Evolutionary conservation across 495 filamentous ascomycete genomes (phyloP).

Genomic region (Cladorrhinum samala): DNA sequence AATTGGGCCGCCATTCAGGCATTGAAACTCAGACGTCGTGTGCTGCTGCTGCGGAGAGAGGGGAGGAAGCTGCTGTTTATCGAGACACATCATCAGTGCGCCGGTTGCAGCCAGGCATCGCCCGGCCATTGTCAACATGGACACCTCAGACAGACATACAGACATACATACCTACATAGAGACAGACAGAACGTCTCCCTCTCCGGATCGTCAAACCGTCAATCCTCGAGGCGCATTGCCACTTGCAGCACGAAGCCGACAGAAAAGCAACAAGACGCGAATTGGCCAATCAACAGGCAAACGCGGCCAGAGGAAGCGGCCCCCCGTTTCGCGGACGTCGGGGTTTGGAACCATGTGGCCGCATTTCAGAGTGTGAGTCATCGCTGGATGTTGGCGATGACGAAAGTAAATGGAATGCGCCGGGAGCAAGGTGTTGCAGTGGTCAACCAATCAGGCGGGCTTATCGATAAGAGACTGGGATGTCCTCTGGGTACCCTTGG

Average conservation of each 20-base stretch:
- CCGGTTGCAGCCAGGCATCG: background rate
- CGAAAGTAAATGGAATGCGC: background rate
- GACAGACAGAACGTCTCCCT: no score
- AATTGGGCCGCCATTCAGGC: conserved; percentile 30
- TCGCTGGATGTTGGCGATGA: conserved; percentile 1
- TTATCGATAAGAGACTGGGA: conserved; percentile 17
- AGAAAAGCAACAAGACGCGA: conserved; percentile 17
- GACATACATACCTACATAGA: background rate
- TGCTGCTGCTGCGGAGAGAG: background rate
- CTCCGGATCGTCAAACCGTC: no score
- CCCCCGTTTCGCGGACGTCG: conserved; percentile 8
- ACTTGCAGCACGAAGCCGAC: conserved; percentile 14
- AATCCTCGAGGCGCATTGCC: conserved; percentile 9
- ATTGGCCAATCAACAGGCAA: conserved; percentile 24
- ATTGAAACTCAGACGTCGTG: conserved; percentile 9
- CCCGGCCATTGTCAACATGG: background rate
- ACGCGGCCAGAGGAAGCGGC: conserved; percentile 15
- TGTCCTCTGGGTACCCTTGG: conserved; percentile 15
- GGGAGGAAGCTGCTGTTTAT: background rate
- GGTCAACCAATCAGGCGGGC: background rate
- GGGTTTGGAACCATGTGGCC: background rate
- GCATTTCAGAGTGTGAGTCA: conserved; percentile 11
- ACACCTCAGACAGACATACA: background rate
- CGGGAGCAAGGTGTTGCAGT: background rate
- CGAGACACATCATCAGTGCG: background rate